Base-by-base conservation (phyloP, 306 rosid species). In the Dalbergia cultrata region DNA sequence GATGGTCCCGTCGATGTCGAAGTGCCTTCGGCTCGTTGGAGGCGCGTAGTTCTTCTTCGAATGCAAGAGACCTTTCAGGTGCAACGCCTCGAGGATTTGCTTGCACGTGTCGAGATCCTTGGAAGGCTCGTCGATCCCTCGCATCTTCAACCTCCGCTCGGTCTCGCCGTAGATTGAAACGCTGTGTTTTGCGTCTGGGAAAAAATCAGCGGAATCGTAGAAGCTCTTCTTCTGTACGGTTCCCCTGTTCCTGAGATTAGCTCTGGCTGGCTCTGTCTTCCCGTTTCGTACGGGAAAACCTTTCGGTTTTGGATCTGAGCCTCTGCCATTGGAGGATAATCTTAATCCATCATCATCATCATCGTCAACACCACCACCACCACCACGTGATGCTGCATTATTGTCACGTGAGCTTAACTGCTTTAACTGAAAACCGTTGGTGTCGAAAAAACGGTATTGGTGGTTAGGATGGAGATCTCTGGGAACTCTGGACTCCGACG, bases 21-120 rank as follows among this genome's bases (percentile, higher is more conserved):
- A 79, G 56, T 89, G 86, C 44, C 87, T 74, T 60, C 82, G 80
- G 63, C 58, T 90, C 12, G 69, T 75, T 45, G 66, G 80, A 6
- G 18, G 26, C 6, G 54, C 52, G 3, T 85, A 22, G 57, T 87
- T 87, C 76, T 71, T 79, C 37, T 71, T 79, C 37, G 93, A 88
- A 85, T 87, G 99, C 7, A 95, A 86, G 21, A 91, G 97, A 0
- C 98, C 99, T 67, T 93, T 95, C 49, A 95, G 97, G 81, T 93
- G 99, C 72, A 91, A 75, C 52, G 97, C 97, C 21, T 95, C 97
- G 3, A 95, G 85, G 83, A 91, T 90, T 26, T 93, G 94, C 81
- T 91, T 95, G 57, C 87, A 78, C 7, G 97, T 91, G 62, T 93
- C 93, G 59, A 89, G 86, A 87, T 95, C 96, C 53, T 87, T 85